Evolutionary conservation across 1,284 basidiomycete genomes (phyloP).

Genomic region (Rhizoctonia solani): DNA sequence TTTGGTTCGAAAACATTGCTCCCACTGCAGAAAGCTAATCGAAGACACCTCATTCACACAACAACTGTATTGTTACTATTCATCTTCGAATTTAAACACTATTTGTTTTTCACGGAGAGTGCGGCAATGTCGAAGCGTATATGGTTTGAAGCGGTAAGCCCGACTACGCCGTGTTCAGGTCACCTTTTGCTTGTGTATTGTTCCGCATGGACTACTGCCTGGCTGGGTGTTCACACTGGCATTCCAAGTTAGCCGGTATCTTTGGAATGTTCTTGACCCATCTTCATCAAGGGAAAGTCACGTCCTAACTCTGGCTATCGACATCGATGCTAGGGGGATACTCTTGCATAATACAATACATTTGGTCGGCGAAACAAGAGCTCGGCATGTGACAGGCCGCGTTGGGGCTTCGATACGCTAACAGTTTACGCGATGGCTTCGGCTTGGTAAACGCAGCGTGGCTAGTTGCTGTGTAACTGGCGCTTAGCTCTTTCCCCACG

Average conservation of each 20-base stretch:
- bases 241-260: too few relatives aligned
- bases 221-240: too few relatives aligned
- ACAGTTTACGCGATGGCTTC: constrained; percentile 24
- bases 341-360: too few relatives aligned
- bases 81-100: background rate
- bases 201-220: too few relatives aligned
- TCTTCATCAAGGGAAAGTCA: too few relatives aligned
- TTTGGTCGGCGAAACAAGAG: background rate
- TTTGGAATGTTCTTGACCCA: too few relatives aligned
- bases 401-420: background rate
- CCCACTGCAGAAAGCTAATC: background rate
- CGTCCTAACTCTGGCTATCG: too few relatives aligned
- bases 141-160: too few relatives aligned
- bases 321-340: too few relatives aligned
- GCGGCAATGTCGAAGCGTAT: too few relatives aligned
- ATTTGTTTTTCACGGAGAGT: background rate
- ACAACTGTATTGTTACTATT: constrained; percentile 1
- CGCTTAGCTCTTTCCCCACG: constrained; percentile 9
- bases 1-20: constrained; percentile 63
- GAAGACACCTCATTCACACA: background rate
- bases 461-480: background rate
- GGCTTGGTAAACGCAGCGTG: constrained; percentile 5
- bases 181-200: background rate
- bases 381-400: background rate
- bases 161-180: background rate